Base-by-base conservation (phyloP, 2,329 filamentous ascomycete species). In the Diaporthe citri region DNA sequence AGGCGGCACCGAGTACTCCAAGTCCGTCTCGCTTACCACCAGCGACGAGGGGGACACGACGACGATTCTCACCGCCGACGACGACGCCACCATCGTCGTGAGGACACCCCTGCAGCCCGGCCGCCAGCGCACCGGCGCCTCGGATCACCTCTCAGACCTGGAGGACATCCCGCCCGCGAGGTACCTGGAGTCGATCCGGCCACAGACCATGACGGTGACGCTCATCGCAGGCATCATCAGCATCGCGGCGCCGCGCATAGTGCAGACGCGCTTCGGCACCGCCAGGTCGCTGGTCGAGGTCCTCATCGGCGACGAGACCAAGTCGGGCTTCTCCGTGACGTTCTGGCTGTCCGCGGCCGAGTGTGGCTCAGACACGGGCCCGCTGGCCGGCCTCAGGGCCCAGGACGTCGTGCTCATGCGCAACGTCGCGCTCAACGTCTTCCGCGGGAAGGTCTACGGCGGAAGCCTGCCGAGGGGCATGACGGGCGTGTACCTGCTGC, bases 271-370 rank as follows among this genome's bases (percentile, higher is more conserved):
- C 52, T 92, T 90, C 85, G 90, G 92, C 36, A 83, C 85, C 15
- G 86, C 87, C 9, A 87, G 93, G 70, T 90, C 93, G 8, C 87
- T 97, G 4, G 86, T 96, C 55, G 95, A 97, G 82, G 83, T 97
- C 2, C 86, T 96, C 1, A 91, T 98, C 1, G 96, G 94, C 7
- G 96, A 98, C 82, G 94, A 98, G 70, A 97, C 95, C 0, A 90
- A 89, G 77, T 90, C 94, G 0, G 94, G 93, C 3, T 97, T 98
- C 83, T 91, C 89, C 39, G 87, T 98, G 73, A 96, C 93, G 3
- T 95, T 97, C 82, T 98, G 96, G 96, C 85, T 97, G 2, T 78
- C 77, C 79, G 55, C 82, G 86, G 75, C 83, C 4, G 73, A 71
- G 20, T 77, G 36, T 12, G 36, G 43, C 43, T 31, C 31, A 31